Conservation (phyloP, 2,329 filamentous ascomycete genomes). For the Beauveria asiatica region DNA sequence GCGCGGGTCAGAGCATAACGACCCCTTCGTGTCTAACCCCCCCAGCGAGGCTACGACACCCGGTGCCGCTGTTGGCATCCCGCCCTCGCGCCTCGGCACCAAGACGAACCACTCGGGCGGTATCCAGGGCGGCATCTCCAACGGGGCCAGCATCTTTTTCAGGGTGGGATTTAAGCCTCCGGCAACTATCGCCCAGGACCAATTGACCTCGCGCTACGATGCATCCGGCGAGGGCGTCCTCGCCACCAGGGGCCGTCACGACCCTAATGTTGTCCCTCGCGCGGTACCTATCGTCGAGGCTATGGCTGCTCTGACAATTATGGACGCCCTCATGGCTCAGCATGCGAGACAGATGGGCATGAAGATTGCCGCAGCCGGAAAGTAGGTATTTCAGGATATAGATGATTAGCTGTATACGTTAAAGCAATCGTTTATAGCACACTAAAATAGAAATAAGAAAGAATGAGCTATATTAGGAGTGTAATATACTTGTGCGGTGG, state of each 20-base stretch:
- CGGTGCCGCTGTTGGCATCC: conserved; percentile 26
- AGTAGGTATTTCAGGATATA: not conserved
- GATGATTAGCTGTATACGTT: not conserved
- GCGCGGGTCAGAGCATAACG: conserved; percentile 82
- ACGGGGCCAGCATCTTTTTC: conserved; percentile 92
- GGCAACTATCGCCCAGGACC: conserved; percentile 84
- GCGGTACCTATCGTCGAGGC: conserved; percentile 67
- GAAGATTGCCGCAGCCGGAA: conserved; percentile 12
- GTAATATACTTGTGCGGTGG: not conserved
- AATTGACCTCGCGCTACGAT: conserved; percentile 74
- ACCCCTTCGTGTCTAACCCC: conserved; percentile 36
- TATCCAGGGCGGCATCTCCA: conserved; percentile 91
- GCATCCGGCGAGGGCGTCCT: conserved; percentile 62
- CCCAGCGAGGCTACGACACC: conserved; percentile 17
- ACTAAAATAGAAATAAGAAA: not conserved
- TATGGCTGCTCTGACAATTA: conserved; percentile 81
- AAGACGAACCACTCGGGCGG: conserved; percentile 93
- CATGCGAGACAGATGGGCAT: conserved; percentile 46
- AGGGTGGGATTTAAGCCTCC: conserved; percentile 93
- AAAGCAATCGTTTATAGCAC: conserved; percentile 1
- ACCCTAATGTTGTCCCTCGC: conserved; percentile 84
- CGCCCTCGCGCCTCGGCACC: conserved; percentile 61
- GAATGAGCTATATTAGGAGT: not conserved
- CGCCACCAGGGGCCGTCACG: conserved; percentile 87
- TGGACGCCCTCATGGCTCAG: conserved; percentile 81